Evolutionary conservation across 768 basidiomycete genomes (phyloP).

Genomic region (Arthromyces matolae): DNA sequence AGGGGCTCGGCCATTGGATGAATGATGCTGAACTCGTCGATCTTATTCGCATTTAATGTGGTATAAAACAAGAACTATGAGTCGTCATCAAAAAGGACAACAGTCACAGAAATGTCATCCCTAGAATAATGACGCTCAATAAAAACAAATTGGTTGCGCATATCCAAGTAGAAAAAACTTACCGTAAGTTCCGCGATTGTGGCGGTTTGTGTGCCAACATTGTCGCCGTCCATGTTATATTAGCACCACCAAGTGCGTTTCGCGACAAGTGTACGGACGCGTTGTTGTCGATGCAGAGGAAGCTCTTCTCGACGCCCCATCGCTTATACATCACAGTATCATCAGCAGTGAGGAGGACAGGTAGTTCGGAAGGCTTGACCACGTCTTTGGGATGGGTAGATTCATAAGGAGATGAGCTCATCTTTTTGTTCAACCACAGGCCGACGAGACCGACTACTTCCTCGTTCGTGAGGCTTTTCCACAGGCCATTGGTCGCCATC

Average conservation of each 20-base stretch:
- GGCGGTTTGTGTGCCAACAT: constrained; percentile 36
- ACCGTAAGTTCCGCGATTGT: constrained; percentile 34
- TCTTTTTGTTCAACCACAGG: constrained; percentile 34
- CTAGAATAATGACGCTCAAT: constrained; percentile 2
- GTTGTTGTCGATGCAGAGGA: constrained; percentile 39
- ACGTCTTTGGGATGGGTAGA: constrained; percentile 8
- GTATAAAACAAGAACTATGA: too few species aligned
- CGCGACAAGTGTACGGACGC: constrained; percentile 45
- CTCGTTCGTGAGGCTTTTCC: constrained; percentile 50
- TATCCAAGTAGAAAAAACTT: constrained; percentile 7
- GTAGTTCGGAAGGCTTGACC: constrained; percentile 24
- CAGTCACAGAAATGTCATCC: constrained; percentile 12
- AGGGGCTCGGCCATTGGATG: constrained; percentile 27
- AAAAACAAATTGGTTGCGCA: background rate
- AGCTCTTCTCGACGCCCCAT: constrained; percentile 37
- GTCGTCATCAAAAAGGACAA: constrained; percentile 13
- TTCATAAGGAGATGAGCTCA: background rate
- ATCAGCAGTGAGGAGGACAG: constrained; percentile 27
- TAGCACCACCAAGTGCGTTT: constrained; percentile 50
- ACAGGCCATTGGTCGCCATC: constrained; percentile 50
- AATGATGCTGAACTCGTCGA: constrained; percentile 23
- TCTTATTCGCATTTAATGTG: too few species aligned
- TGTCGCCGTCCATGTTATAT: constrained; percentile 34
- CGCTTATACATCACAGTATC: constrained; percentile 33
- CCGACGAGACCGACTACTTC: constrained; percentile 57